Base-by-base conservation (phyloP, 352 stramenopile genomes). In the Phytopythium vexans region DNA sequence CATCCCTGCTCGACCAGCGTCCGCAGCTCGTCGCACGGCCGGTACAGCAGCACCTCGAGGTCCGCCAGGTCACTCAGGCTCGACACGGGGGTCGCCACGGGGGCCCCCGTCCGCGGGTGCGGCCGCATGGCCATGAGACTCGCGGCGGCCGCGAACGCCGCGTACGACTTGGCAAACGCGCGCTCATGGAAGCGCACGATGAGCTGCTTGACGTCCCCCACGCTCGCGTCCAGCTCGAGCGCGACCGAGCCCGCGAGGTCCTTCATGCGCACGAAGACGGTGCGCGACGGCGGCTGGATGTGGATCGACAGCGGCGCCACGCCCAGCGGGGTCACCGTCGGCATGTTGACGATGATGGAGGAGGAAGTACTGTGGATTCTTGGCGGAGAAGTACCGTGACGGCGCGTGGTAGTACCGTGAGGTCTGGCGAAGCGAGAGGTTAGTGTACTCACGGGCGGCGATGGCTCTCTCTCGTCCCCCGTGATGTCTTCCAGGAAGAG, bases 251-350 rank as follows among this genome's bases (percentile, higher is more conserved):
- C 82, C 7, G 61, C 66, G 4, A 85, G 60, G 50, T 89, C 75
- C 57, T 83, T 82, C 80, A 91, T 91, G 56, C 80, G 77, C 43
- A 91, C 68, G 52, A 74, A 86, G 27, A 91, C 63, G 21, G 76
- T 89, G 54, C 47, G 41, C 39, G 54, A 35, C n/a, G 56, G 42
- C 8, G 68, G 56, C 43, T 73, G 69, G 55, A 87, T 62, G 35
- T 86, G 76, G 42, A 86, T 62, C 36, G 62, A 62, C 49, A 82
- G 66, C 55, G 71, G 55, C 63, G 59, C 41, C 27, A 52, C 35
- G 49, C 49, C 57, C 47, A 14, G 12, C 16, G 64, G 45, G 49
- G 62, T 38, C 43, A 58, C 39, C 56, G 54, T 64, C 38, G 66
- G 72, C 78, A 86, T 85, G 40, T 45, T 44, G n/a, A 39, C 32